These are phyloP conservation scores for Suhomyces choctaworum DNA, from an alignment of 1,139 yeast genomes.

Conservation along the genomic window DNA sequence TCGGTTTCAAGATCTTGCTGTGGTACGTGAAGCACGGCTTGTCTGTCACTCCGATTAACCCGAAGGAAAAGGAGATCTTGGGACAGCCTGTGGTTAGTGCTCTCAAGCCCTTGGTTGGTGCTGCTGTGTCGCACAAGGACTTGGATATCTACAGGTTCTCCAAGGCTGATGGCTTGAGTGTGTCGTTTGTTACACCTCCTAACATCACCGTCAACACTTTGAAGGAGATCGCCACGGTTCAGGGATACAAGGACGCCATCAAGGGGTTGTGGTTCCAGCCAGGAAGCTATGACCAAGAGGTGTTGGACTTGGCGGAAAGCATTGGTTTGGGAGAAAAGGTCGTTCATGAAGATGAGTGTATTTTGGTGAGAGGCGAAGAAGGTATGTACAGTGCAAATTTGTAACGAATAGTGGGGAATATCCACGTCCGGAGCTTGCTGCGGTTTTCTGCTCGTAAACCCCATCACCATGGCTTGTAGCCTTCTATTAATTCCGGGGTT, in stretches of 20 bases:
- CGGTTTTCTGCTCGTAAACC: no score
- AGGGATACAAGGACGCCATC: conserved; percentile 35
- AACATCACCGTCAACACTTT: conserved; percentile 51
- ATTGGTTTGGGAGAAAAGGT: conserved; percentile 46
- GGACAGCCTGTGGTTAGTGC: conserved; percentile 42
- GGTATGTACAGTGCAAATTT: conserved; percentile 33
- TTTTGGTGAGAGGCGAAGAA: conserved; percentile 65
- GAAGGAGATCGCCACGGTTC: conserved; percentile 36
- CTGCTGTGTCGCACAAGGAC: conserved; percentile 24
- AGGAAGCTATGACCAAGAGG: conserved; percentile 64
- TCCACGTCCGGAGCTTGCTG: no score
- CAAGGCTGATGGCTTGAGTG: conserved; percentile 45
- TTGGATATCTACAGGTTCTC: conserved; percentile 29
- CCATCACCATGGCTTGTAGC: no score
- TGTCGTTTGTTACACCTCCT: conserved; percentile 78
- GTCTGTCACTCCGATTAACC: conserved; percentile 70
- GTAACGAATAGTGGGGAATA: conserved; percentile 4
- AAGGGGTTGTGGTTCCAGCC: conserved; percentile 83
- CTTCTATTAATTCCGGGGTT: no score
- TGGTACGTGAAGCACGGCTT: conserved; percentile 66
- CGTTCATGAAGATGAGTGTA: conserved; percentile 65
- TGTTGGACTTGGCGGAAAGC: conserved; percentile 41
- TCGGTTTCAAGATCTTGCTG: conserved; percentile 65
- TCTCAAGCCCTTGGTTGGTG: conserved; percentile 35
- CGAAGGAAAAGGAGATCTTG: conserved; percentile 48